Evolutionary conservation across 164 flowering plant genomes (phyloP).

Genomic region (Warburgia ugandensis): DNA sequence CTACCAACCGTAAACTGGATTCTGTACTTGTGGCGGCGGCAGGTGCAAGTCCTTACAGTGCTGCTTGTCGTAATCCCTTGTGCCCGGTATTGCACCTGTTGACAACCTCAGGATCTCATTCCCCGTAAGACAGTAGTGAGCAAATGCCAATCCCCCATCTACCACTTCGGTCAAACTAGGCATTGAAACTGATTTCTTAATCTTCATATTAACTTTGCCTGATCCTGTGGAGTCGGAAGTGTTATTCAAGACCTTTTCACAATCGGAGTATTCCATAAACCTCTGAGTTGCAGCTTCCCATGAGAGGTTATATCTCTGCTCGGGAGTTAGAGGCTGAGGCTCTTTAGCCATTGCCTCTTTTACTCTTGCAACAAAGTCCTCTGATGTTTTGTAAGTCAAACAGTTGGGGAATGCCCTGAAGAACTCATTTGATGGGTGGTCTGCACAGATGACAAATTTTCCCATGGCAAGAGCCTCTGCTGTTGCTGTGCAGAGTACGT

Average conservation of each 20-base stretch:
- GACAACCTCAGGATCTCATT: constrained; percentile 70
- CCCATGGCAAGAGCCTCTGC: constrained; percentile 99
- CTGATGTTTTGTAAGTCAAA: constrained; percentile 84
- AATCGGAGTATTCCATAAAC: constrained; percentile 80
- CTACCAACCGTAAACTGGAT: constrained; percentile 91
- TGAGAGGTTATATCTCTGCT: constrained; percentile 72
- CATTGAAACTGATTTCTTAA: constrained; percentile 46
- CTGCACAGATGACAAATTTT: constrained; percentile 93
- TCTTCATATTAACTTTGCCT: constrained; percentile 13
- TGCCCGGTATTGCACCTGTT: constrained; percentile 85
- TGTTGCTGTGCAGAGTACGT: constrained; percentile 68
- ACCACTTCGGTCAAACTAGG: constrained; percentile 60
- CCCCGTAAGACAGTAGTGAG: constrained; percentile 82
- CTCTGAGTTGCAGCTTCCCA: constrained; percentile 99
- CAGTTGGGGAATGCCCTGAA: constrained; percentile 92
- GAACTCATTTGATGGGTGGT: constrained; percentile 95
- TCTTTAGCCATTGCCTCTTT: constrained; percentile 69
- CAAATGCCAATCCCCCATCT: constrained; percentile 87
- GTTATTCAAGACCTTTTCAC: constrained; percentile 44
- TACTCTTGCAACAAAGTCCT: constrained; percentile 82
- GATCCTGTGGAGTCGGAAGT: constrained; percentile 14
- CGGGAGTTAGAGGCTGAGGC: constrained; percentile 69
- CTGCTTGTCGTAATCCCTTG: constrained; percentile 70
- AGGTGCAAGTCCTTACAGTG: constrained; percentile 79
- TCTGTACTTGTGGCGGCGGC: constrained; percentile 81